Conservation (phyloP, 768 basidiomycete genomes). For the Grammothele lineata region DNA sequence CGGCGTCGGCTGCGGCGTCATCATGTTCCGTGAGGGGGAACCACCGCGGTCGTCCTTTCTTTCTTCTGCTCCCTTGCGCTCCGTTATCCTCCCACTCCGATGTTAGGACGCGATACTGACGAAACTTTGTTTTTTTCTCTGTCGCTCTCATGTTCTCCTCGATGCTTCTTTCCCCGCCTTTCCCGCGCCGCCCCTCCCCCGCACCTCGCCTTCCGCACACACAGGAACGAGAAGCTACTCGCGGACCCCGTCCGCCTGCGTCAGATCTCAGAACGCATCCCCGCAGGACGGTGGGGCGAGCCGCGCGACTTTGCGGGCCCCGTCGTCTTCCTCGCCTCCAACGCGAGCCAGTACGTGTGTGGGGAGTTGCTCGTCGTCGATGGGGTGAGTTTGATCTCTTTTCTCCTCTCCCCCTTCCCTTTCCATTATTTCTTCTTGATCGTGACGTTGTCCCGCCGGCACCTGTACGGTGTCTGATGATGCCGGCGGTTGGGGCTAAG, state of each 20-base stretch:
- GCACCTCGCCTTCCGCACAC: background rate
- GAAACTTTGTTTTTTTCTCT: background rate
- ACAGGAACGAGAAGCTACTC: constrained; percentile 63
- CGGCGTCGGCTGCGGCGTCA: too few relatives aligned
- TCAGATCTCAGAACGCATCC: constrained; percentile 71
- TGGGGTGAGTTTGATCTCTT: constrained; percentile 44
- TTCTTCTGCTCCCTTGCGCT: background rate
- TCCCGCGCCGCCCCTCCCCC: background rate
- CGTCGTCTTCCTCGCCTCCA: constrained; percentile 60
- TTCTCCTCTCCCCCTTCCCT: background rate
- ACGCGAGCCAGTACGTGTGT: constrained; percentile 62
- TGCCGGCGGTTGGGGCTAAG: background rate
- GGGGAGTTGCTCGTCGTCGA: constrained; percentile 67
- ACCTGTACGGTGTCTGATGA: too few relatives aligned
- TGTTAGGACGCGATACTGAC: too few relatives aligned
- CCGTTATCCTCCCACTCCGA: too few relatives aligned
- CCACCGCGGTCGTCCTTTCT: too few relatives aligned
- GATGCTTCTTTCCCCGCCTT: background rate
- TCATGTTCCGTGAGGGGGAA: too few relatives aligned
- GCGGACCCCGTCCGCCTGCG: constrained; percentile 54
- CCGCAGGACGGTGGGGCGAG: constrained; percentile 62
- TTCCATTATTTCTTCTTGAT: background rate
- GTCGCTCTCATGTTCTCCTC: background rate
- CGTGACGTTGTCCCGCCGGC: too few relatives aligned
- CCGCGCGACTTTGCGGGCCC: constrained; percentile 67